Evolutionary conservation across 805 yeast genomes (phyloP), one percentile per base, ranked within the genome.

Genomic region (Teunomyces cretensis): DNA sequence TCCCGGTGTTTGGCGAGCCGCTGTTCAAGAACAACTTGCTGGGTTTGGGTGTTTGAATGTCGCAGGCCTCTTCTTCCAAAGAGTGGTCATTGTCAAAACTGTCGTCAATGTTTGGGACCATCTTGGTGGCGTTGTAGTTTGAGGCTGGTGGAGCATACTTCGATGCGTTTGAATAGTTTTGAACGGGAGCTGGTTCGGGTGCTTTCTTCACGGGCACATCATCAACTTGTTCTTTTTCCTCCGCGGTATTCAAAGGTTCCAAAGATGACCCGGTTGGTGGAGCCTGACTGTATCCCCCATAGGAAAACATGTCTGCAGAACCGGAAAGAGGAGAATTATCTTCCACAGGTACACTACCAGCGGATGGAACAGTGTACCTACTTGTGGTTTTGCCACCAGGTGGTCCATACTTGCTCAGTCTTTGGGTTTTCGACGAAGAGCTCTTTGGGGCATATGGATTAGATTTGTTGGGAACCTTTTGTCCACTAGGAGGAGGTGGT

Each of bases 371-470:
- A n/a, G 32, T 12, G 11, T 38, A 35, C 41, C 32, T 44, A 22
- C 24, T 32, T 8, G 43, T 13, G 9, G 44, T 28, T 2, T 46
- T 37, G 11, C 46, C 51, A 7, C 55, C 28, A 1, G 60, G 47
- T 9, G 68, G 67, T 6, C 65, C 68, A 47, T 65, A 65, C 35
- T 52, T 67, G 45, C 44, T 58, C 30, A 49, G 54, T 27, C 54
- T 49, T 13, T 39, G 36, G n/a, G 48, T 42, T 47, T 39, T 53
- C 6, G 48, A 30, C 13, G 48, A 33, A 38, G 48, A 33, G 2
- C 51, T 32, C 7, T 57, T 60, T 16, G 74, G 74, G 7, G 74
- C 74, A 48, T 70, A 70, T 4, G 74, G 74, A 43, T 70, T 70
- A 11, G 44, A 47, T 33, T 49, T 48, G 1, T 48, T 30, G n/a